Conservation (phyloP, 2,329 filamentous ascomycete genomes). For the Botrytis tulipae region DNA sequence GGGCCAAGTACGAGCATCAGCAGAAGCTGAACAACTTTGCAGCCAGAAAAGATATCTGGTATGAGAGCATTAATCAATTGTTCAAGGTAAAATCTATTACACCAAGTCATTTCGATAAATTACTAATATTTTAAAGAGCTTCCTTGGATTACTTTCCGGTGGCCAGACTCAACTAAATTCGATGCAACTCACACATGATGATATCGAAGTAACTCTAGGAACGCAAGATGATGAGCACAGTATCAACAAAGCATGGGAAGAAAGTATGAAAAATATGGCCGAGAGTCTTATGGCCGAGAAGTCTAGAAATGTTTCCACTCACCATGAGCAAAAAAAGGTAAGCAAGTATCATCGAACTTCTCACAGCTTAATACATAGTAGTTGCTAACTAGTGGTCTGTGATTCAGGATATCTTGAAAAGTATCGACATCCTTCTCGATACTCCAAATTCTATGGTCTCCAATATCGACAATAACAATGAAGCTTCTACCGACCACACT, state of each 20-base stretch:
- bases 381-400: neutral
- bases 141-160: neutral
- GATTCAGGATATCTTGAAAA: neutral
- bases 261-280: neutral
- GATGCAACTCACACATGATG: neutral
- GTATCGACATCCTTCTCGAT: neutral
- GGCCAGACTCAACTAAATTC: neutral
- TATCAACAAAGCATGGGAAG: neutral
- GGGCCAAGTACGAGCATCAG: neutral
- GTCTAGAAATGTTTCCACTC: neutral
- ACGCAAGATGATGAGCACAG: neutral
- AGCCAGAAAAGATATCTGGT: neutral
- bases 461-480: neutral
- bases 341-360: neutral
- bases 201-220: neutral
- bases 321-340: neutral
- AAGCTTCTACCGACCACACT: neutral
- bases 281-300: neutral
- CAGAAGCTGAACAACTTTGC: neutral
- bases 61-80: neutral
- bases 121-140: neutral
- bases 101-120: neutral
- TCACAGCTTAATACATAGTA: fast-evolving
- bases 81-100: neutral
- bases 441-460: neutral